Conservation (phyloP, 345 rosid species). For the Trapa incisa region DNA sequence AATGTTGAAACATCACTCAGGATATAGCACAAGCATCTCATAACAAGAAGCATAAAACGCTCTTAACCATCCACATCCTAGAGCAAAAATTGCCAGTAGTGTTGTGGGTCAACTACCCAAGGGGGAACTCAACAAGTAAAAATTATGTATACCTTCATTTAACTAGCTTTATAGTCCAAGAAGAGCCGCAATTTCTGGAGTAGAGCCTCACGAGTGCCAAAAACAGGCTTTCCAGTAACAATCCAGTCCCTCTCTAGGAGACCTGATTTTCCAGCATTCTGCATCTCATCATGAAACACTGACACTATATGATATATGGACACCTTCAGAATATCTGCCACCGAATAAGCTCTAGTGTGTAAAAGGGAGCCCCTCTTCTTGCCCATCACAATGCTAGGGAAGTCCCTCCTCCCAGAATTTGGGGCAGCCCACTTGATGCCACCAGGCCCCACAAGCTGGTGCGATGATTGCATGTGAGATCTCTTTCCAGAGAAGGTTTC, state of each 20-base stretch:
- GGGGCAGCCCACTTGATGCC: conserved; percentile 60
- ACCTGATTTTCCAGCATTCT: conserved; percentile 43
- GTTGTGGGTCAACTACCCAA: background rate
- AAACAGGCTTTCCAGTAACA: conserved; percentile 32
- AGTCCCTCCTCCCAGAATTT: conserved; percentile 46
- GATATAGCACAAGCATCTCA: background rate
- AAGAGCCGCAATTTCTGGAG: conserved; percentile 61
- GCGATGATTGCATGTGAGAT: conserved; percentile 49
- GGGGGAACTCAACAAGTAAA: background rate
- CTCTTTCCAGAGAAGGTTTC: conserved; percentile 84
- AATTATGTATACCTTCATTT: conserved; percentile 2
- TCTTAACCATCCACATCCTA: background rate
- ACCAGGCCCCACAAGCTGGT: conserved; percentile 52
- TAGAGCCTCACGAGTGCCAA: conserved; percentile 55
- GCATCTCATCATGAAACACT: conserved; percentile 69
- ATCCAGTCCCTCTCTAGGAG: conserved; percentile 80
- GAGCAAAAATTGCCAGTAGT: background rate
- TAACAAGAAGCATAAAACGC: background rate
- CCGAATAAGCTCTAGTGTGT: conserved; percentile 56
- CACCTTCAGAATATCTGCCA: conserved; percentile 59
- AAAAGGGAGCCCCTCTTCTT: conserved; percentile 39
- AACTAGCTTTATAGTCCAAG: conserved; percentile 61
- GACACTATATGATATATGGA: conserved; percentile 61
- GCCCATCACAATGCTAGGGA: conserved; percentile 16
- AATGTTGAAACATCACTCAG: background rate